These are phyloP conservation scores for Avena atlantica DNA, from an alignment of 176 grass and related monocot species.

Conservation along the genomic window DNA sequence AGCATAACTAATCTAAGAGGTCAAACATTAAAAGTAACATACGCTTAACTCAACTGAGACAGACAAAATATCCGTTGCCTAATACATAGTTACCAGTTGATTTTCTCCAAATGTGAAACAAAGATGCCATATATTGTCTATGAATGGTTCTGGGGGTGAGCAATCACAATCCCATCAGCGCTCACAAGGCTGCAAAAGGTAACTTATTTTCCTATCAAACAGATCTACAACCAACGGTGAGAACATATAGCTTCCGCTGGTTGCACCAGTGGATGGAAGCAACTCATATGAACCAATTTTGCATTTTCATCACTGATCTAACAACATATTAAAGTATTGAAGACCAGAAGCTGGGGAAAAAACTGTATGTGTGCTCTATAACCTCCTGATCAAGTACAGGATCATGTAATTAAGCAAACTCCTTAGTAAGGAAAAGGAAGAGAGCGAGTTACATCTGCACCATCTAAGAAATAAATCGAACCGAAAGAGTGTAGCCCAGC, in stretches of 20 bases:
- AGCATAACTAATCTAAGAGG: neutral
- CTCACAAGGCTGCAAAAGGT: neutral
- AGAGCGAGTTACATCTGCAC: neutral
- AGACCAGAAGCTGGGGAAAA: neutral
- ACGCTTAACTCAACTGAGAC: neutral
- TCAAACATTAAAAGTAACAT: neutral
- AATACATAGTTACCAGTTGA: neutral
- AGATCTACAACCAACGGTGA: neutral
- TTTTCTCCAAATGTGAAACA: neutral
- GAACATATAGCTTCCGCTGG: conserved; percentile 11
- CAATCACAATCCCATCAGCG: neutral
- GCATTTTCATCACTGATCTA: neutral
- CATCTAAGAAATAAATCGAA: neutral
- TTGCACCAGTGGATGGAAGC: neutral
- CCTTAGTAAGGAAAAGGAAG: neutral
- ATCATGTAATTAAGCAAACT: neutral
- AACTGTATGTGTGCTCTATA: neutral
- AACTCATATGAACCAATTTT: neutral
- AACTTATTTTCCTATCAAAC: neutral
- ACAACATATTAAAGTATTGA: neutral
- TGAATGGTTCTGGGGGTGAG: neutral
- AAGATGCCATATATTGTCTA: neutral
- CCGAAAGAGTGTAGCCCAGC: neutral
- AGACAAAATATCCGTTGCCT: neutral
- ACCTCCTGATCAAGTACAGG: neutral